A percentile compares a stretch with the other conserved stretches of the same genome.
Evolutionary conservation across 306 rosid genomes (phyloP).

Genomic region (Heteromeles arbutifolia): DNA sequence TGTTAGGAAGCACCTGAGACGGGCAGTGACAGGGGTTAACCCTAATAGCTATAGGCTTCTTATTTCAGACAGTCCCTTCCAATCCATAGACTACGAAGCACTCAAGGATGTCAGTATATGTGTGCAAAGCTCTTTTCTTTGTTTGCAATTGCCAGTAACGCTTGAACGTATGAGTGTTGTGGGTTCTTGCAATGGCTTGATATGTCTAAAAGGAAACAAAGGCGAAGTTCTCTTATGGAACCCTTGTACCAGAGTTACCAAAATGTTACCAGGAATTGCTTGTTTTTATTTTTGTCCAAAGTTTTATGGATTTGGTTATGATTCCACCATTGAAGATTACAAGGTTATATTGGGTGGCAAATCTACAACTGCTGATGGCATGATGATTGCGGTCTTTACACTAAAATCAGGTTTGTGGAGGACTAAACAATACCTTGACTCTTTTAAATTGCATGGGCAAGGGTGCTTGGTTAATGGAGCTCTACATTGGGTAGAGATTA

Average conservation of each 20-base stretch:
- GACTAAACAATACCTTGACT: neutral
- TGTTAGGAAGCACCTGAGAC: neutral
- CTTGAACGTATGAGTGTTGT: neutral
- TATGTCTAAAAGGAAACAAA: neutral
- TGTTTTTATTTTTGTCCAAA: neutral
- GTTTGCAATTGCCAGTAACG: neutral
- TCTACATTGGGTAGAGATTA: neutral
- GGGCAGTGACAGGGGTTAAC: neutral
- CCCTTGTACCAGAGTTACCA: slow-evolving; percentile 1
- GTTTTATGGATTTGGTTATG: slow-evolving; percentile 10
- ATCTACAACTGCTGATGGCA: neutral
- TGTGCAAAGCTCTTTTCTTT: neutral
- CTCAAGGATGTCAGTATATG: neutral
- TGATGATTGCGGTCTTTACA: neutral
- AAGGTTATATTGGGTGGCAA: neutral
- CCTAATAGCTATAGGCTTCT: neutral
- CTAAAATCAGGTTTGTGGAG: neutral
- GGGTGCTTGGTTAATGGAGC: neutral
- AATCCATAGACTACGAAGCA: neutral
- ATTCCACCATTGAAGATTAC: neutral
- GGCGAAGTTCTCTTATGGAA: neutral
- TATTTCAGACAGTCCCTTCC: neutral
- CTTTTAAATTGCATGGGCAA: neutral
- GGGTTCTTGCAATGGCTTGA: neutral
- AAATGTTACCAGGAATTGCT: neutral